Evolutionary conservation across 805 yeast species (phyloP).

Genomic region (Pichia cephalocereana): DNA sequence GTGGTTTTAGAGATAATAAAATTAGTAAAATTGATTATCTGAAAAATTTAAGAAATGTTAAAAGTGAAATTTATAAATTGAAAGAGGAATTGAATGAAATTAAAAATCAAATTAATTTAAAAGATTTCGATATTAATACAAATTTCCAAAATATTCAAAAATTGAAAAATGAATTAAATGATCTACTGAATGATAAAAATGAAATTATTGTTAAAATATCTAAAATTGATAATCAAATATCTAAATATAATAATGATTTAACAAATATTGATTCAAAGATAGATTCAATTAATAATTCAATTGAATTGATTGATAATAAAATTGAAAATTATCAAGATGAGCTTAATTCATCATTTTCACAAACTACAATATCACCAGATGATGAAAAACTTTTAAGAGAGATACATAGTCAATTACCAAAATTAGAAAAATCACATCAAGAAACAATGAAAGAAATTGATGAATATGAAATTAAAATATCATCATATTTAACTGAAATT

Average conservation of each 20-base stretch:
- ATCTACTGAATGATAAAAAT: constrained; percentile 32
- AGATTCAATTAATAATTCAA: constrained; percentile 26
- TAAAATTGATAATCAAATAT: constrained; percentile 32
- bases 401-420: constrained; percentile 29
- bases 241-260: constrained; percentile 36
- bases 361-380: constrained; percentile 33
- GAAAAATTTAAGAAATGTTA: constrained; percentile 45
- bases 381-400: constrained; percentile 37
- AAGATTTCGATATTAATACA: constrained; percentile 45
- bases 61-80: constrained; percentile 34
- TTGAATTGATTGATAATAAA: constrained; percentile 31
- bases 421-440: constrained; percentile 33
- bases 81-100: constrained; percentile 32
- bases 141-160: constrained; percentile 36
- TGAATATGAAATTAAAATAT: constrained; percentile 37
- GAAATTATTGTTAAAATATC: constrained; percentile 35
- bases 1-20: constrained; percentile 73
- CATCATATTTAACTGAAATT: constrained; percentile 45
- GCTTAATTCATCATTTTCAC: constrained; percentile 41
- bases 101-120: constrained; percentile 27
- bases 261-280: constrained; percentile 27
- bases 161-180: constrained; percentile 34
- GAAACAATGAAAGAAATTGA: constrained; percentile 31
- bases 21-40: constrained; percentile 65
- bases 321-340: constrained; percentile 40